Evolutionary conservation across 306 rosid species (phyloP).

Genomic region (Malus domestica): DNA sequence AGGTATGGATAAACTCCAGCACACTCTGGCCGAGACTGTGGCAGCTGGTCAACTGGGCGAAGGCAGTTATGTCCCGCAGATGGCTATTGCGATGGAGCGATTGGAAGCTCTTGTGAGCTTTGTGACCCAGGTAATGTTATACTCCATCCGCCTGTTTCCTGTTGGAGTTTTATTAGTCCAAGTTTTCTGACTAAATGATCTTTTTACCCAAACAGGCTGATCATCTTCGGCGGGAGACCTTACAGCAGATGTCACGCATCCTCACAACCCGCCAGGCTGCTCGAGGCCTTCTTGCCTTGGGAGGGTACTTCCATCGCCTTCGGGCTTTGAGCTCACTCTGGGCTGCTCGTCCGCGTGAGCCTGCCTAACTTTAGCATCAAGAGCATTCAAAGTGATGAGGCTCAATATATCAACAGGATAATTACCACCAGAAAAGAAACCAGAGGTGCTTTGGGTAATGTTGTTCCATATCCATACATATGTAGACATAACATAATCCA

Average conservation of each 20-base stretch:
- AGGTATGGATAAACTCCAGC: conserved; percentile 83
- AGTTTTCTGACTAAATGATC: conserved; percentile 7
- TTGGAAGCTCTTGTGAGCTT: conserved; percentile 64
- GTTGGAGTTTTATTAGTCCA: background rate
- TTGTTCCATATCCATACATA: conserved; percentile 12
- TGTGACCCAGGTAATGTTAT: conserved; percentile 60
- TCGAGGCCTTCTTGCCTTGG: conserved; percentile 61
- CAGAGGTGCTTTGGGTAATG: conserved; percentile 11
- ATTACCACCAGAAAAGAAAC: conserved; percentile 6
- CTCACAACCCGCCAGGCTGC: conserved; percentile 67
- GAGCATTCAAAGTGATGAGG: conserved; percentile 15
- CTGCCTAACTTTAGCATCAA: conserved; percentile 32
- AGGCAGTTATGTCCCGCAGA: conserved; percentile 39
- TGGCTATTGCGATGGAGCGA: conserved; percentile 67
- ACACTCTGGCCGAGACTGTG: conserved; percentile 44
- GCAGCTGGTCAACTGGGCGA: conserved; percentile 50
- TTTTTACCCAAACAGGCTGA: conserved; percentile 58
- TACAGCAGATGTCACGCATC: conserved; percentile 71
- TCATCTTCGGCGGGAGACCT: conserved; percentile 65
- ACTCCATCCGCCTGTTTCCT: background rate
- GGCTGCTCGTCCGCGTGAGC: conserved; percentile 51
- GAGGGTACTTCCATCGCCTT: conserved; percentile 76
- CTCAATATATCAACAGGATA: conserved; percentile 21
- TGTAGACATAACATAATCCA: conserved; percentile 10
- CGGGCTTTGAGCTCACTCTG: conserved; percentile 76